These are phyloP conservation scores for Phoma sp. DNA, from an alignment of 2,329 filamentous ascomycete genomes.

Conservation along the genomic window DNA sequence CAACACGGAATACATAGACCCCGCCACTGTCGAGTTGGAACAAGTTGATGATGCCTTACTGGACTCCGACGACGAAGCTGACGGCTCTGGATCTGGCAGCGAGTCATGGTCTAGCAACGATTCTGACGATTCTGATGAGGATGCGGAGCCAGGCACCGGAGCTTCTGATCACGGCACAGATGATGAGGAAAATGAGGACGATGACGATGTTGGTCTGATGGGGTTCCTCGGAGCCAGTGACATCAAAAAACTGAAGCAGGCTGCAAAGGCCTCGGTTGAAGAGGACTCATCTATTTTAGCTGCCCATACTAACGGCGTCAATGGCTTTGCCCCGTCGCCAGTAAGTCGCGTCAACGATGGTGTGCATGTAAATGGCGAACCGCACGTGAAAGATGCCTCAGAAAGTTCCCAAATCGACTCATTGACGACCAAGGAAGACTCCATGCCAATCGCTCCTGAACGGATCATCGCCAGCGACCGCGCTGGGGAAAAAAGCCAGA, in stretches of 20 bases:
- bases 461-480: neutral
- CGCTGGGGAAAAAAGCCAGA: slow-evolving; percentile 18
- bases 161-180: slow-evolving; percentile 37
- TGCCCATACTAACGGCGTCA: slow-evolving; percentile 41
- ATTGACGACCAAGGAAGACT: neutral
- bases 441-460: neutral
- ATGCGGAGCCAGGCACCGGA: slow-evolving; percentile 27
- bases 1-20: slow-evolving; percentile 38
- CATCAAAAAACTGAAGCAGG: slow-evolving; percentile 44
- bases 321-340: slow-evolving; percentile 45
- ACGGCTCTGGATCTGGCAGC: slow-evolving; percentile 41
- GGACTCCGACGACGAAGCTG: slow-evolving; percentile 42
- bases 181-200: slow-evolving; percentile 24
- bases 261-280: slow-evolving; percentile 33
- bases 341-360: slow-evolving; percentile 53
- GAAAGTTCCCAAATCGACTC: neutral
- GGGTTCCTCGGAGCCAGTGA: slow-evolving; percentile 44
- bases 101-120: slow-evolving; percentile 49
- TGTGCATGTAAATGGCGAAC: neutral
- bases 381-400: neutral
- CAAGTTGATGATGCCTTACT: slow-evolving; percentile 50
- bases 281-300: slow-evolving; percentile 26
- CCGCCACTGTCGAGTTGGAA: slow-evolving; percentile 47
- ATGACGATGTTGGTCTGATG: slow-evolving; percentile 39
- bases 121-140: slow-evolving; percentile 30